A percentile compares a stretch with the other conserved stretches of the same genome.
phyloP scores from a whole-genome alignment of 2,329 filamentous ascomycete species.

The Ophiostoma ulmi region DNA sequence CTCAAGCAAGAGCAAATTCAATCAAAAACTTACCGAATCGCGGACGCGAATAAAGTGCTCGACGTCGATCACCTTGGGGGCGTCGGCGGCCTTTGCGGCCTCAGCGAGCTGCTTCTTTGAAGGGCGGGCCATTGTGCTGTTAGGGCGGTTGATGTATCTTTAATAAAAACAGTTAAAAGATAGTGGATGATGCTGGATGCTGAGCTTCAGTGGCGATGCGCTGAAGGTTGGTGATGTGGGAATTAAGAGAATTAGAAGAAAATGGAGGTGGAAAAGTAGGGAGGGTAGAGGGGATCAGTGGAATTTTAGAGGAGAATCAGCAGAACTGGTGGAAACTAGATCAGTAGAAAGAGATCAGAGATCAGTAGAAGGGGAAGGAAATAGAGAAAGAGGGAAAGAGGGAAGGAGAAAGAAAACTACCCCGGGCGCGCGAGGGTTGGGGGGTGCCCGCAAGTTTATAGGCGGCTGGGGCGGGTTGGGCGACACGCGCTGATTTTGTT shows the following conservation, averaged over 20 bases:
- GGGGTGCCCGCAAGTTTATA: conserved; percentile 29
- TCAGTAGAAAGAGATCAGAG: not conserved
- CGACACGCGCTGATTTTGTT: conserved; percentile 29
- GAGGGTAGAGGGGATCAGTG: not conserved
- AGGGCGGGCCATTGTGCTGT: conserved; percentile 30
- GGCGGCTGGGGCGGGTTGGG: conserved; percentile 27
- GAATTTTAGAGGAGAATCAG: conserved; percentile 16
- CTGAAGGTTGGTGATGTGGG: conserved; percentile 25
- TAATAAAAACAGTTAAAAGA: not conserved
- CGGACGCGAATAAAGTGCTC: conserved; percentile 75
- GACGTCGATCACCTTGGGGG: conserved; percentile 54
- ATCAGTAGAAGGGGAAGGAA: conserved; percentile 13
- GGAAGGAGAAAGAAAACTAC: conserved; percentile 18
- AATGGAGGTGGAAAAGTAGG: not conserved
- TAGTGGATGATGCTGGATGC: conserved; percentile 13
- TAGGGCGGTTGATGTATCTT: conserved; percentile 19
- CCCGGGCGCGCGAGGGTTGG: conserved; percentile 25
- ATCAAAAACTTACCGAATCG: conserved; percentile 62
- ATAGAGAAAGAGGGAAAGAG: conserved; percentile 6
- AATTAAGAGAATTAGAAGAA: not conserved
- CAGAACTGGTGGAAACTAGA: conserved; percentile 2
- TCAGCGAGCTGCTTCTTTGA: conserved; percentile 31
- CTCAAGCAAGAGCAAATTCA: not conserved
- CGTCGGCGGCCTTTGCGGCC: conserved; percentile 34
- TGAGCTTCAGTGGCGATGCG: conserved; percentile 25